Percentiles rank a stretch among this genome's conserved stretches.
phyloP scores from a whole-genome alignment of 2,329 filamentous ascomycete genomes.

The Penicillium occitanis region DNA sequence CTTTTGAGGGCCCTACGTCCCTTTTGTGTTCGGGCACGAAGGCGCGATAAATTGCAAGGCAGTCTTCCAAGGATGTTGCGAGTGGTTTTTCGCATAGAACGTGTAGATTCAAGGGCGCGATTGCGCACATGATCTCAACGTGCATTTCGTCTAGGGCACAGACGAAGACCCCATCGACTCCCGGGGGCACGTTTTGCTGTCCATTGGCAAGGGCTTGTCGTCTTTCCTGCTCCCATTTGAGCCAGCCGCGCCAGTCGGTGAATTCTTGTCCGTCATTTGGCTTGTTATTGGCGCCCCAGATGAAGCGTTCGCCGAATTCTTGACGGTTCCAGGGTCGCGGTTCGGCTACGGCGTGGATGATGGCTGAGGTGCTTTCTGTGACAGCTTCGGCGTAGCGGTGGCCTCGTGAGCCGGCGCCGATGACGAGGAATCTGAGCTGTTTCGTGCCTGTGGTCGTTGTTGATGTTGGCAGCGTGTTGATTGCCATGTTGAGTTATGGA shows the following conservation, averaged over 20 bases:
- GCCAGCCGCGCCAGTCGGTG: conserved; percentile 69
- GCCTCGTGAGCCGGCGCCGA: conserved; percentile 80
- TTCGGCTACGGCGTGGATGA: conserved; percentile 77
- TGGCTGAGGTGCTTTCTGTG: conserved; percentile 61
- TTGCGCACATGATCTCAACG: conserved; percentile 71
- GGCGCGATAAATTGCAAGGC: conserved; percentile 64
- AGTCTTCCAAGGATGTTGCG: conserved; percentile 75
- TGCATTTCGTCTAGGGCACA: conserved; percentile 88
- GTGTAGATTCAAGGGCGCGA: conserved; percentile 70
- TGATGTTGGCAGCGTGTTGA: background rate
- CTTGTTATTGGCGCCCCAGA: conserved; percentile 59
- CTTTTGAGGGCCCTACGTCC: conserved; percentile 34
- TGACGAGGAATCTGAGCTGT: conserved; percentile 67
- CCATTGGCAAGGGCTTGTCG: conserved; percentile 42
- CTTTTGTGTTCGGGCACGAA: conserved; percentile 28
- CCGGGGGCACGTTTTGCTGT: conserved; percentile 36
- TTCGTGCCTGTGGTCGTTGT: conserved; percentile 9
- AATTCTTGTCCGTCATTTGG: conserved; percentile 68
- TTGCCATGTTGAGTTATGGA: background rate
- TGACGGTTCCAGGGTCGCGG: conserved; percentile 74
- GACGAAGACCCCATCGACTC: conserved; percentile 66
- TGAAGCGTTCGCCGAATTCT: conserved; percentile 67
- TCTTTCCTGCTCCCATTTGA: conserved; percentile 67
- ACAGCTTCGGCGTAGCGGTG: conserved; percentile 71
- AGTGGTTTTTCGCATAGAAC: conserved; percentile 96